Percentiles rank a stretch among this genome's conserved stretches.
Conservation (phyloP, 805 yeast genomes). For the Wickerhamomyces kurtzmanii region DNA sequence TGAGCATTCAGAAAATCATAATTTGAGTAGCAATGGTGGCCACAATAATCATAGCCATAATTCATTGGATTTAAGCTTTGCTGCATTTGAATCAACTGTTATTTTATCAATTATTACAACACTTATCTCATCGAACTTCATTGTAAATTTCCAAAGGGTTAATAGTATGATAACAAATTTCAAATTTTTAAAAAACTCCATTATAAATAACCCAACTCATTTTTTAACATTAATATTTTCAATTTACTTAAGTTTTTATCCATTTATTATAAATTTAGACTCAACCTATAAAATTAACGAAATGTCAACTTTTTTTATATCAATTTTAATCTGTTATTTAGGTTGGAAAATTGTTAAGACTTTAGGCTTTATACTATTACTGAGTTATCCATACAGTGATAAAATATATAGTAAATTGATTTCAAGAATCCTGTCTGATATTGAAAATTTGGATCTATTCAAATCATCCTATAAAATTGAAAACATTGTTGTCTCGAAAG, state of each 20-base stretch:
- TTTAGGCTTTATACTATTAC: conserved; percentile 40
- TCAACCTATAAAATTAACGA: conserved; percentile 27
- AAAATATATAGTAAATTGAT: conserved; percentile 26
- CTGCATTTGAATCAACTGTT: conserved; percentile 20
- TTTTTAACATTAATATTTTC: conserved; percentile 34
- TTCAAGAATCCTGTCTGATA: conserved; percentile 29
- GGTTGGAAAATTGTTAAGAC: conserved; percentile 44
- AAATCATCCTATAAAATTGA: conserved; percentile 37
- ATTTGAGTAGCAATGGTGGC: conserved; percentile 3
- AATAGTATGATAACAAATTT: conserved; percentile 1
- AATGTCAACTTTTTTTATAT: conserved; percentile 33
- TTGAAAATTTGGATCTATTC: conserved; percentile 41
- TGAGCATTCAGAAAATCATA: conserved; percentile 1
- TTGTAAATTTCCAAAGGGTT: conserved; percentile 1
- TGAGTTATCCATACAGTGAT: conserved; percentile 40
- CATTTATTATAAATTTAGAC: conserved; percentile 17
- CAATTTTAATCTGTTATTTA: conserved; percentile 32
- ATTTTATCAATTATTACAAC: conserved; percentile 18
- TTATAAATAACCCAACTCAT: conserved; percentile 21
- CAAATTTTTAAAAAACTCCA: conserved; percentile 7
- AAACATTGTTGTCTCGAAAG: conserved; percentile 44
- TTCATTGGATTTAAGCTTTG: conserved; percentile 11
- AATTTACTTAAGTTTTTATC: conserved; percentile 27
- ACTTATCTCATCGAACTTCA: conserved; percentile 20
- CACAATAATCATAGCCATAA: conserved; percentile 18